Evolutionary conservation across 2,329 filamentous ascomycete species (phyloP).

Genomic region (Penicillium decumbens): DNA sequence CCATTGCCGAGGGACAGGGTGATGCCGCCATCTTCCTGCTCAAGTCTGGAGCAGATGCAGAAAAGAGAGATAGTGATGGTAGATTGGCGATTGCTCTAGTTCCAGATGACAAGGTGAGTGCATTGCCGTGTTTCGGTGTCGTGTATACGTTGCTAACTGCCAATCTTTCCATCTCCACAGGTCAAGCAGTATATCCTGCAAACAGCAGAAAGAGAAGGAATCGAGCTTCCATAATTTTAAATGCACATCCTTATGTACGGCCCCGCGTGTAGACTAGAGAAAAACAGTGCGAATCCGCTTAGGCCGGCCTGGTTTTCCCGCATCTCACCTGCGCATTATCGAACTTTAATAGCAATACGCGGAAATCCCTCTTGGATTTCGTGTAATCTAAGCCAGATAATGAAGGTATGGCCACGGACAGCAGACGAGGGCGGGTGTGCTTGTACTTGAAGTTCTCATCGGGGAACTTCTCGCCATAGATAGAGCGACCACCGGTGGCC

Average conservation of each 20-base stretch:
- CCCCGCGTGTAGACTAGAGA: not conserved
- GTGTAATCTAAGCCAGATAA: not conserved
- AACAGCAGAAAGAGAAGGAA: constrained; percentile 76
- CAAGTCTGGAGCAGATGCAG: constrained; percentile 76
- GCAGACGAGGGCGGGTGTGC: not conserved
- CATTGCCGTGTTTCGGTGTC: not conserved
- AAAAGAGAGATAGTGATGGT: constrained; percentile 70
- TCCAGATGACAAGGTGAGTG: constrained; percentile 73
- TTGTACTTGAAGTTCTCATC: not conserved
- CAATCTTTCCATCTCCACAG: constrained; percentile 37
- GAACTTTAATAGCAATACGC: not conserved
- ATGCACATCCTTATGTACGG: not conserved
- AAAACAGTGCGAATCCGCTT: not conserved
- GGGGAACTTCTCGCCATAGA: too few species aligned
- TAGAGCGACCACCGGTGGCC: too few species aligned
- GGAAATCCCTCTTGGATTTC: not conserved
- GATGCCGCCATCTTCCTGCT: constrained; percentile 79
- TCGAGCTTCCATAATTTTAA: constrained; percentile 51
- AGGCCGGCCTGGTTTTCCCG: constrained; percentile 11
- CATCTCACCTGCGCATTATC: constrained; percentile 3
- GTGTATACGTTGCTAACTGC: constrained; percentile 3
- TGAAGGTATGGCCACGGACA: too few species aligned
- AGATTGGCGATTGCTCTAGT: constrained; percentile 72
- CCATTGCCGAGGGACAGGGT: constrained; percentile 57
- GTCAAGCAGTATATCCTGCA: constrained; percentile 72